Conservation (phyloP, 495 filamentous ascomycete species). For the Hypoxylon crocopeplum region DNA sequence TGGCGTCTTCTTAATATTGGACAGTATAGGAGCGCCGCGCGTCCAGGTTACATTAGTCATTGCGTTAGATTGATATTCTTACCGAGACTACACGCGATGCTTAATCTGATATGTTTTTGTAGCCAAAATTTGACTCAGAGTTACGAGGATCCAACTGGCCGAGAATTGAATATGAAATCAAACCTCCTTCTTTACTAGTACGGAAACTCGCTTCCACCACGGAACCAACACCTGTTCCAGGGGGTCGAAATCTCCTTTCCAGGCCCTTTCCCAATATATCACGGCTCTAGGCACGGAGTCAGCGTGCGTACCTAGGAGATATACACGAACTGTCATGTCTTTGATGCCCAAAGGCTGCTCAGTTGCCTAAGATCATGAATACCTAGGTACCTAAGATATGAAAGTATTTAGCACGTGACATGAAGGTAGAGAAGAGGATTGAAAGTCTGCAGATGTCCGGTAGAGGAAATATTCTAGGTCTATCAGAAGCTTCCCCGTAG, state of each 20-base stretch:
- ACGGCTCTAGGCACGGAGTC: too few species aligned
- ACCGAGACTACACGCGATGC: conserved; percentile 2
- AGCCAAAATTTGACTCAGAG: background rate
- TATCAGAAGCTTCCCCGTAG: background rate
- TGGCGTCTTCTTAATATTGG: conserved; percentile 26
- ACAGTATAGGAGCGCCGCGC: conserved; percentile 28
- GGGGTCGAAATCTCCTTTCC: too few species aligned
- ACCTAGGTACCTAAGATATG: background rate
- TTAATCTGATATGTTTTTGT: conserved; percentile 1
- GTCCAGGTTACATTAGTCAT: conserved; percentile 32
- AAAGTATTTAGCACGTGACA: background rate
- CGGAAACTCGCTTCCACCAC: background rate
- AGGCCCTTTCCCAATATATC: too few species aligned
- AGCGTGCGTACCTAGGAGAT: too few species aligned
- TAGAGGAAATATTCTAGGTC: background rate
- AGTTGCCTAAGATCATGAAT: too few species aligned
- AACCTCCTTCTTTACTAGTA: conserved; percentile 1
- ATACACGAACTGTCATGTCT: too few species aligned
- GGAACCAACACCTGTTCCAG: background rate
- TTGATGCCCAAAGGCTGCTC: too few species aligned
- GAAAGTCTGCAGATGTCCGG: too few species aligned
- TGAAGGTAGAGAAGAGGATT: background rate
- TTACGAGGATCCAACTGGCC: background rate
- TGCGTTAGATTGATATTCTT: conserved; percentile 12
- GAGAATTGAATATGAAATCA: background rate